phyloP scores from a whole-genome alignment of 73 alveolate species.

The Paramecium sexaurelia region DNA sequence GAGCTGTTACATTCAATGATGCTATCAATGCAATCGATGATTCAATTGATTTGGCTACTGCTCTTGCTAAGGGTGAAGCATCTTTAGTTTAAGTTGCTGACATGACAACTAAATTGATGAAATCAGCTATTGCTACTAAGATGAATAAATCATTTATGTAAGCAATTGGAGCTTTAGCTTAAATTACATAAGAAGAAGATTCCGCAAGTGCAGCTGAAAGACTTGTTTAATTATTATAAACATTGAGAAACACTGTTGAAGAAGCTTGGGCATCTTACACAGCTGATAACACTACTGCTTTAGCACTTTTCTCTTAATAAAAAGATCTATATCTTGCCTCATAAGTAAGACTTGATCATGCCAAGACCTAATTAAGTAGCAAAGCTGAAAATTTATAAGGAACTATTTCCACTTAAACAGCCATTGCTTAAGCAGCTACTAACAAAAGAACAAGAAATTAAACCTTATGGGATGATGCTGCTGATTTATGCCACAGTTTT shows the following conservation, averaged over 20 bases:
- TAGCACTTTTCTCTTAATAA: neutral
- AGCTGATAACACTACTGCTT: neutral
- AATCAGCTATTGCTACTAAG: neutral
- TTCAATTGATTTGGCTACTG: slow-evolving; percentile 3
- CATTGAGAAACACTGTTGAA: slow-evolving; percentile 22
- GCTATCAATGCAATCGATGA: slow-evolving; percentile 53
- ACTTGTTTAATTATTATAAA: slow-evolving; percentile 27
- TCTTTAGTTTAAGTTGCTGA: neutral
- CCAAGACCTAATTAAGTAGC: neutral
- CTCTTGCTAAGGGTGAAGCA: slow-evolving; percentile 1
- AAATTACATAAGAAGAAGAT: slow-evolving; percentile 34
- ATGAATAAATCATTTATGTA: neutral
- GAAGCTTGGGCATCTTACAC: slow-evolving; percentile 16
- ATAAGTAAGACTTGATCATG: neutral
- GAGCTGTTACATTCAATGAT: slow-evolving; percentile 50
- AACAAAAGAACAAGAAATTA: slow-evolving; percentile 44
- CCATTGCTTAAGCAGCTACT: slow-evolving; percentile 38
- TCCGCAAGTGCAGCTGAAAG: slow-evolving; percentile 45
- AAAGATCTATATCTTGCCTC: neutral
- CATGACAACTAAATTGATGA: neutral
- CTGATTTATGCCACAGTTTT: neutral
- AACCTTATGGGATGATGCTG: slow-evolving; percentile 40
- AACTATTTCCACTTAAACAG: slow-evolving; percentile 26
- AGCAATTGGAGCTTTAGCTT: slow-evolving; percentile 22
- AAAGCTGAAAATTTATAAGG: slow-evolving; percentile 1